Conservation (phyloP, 2,329 filamentous ascomycete genomes). For the Mycogone perniciosa region DNA sequence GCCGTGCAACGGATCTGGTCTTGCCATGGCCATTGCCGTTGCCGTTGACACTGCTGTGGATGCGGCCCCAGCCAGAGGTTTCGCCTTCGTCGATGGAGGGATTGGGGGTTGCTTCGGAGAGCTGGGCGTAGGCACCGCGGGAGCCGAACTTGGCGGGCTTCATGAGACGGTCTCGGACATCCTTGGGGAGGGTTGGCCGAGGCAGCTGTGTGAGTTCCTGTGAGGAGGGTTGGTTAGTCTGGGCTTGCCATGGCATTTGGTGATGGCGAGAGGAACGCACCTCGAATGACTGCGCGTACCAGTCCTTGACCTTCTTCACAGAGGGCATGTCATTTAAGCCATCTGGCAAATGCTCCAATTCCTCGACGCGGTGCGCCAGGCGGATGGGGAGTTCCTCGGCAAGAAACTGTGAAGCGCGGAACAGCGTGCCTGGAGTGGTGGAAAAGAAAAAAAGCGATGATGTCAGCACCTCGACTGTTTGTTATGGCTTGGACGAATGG, state of each 20-base stretch:
- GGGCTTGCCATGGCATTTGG: not conserved
- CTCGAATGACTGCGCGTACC: constrained; percentile 99
- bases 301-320: constrained; percentile 89
- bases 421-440: constrained; percentile 67
- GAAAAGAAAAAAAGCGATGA: constrained; percentile 56
- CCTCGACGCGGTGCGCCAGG: constrained; percentile 90
- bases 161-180: constrained; percentile 74
- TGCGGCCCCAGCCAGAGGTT: constrained; percentile 55
- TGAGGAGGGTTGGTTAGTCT: constrained; percentile 1
- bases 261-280: constrained; percentile 43
- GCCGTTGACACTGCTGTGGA: constrained; percentile 37
- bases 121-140: constrained; percentile 58
- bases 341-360: constrained; percentile 86
- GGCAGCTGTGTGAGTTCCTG: constrained; percentile 88
- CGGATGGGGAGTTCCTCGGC: constrained; percentile 97
- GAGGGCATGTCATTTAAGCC: constrained; percentile 97
- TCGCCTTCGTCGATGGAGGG: constrained; percentile 83
- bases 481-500: constrained; percentile 51
- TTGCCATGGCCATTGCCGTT: constrained; percentile 31
- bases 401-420: constrained; percentile 95
- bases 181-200: constrained; percentile 66
- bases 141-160: constrained; percentile 52
- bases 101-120: constrained; percentile 81
- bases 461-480: constrained; percentile 1
- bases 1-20: constrained; percentile 44